phyloP scores from a whole-genome alignment of 108 stramenopile genomes.

The Parietichytrium sp. region DNA sequence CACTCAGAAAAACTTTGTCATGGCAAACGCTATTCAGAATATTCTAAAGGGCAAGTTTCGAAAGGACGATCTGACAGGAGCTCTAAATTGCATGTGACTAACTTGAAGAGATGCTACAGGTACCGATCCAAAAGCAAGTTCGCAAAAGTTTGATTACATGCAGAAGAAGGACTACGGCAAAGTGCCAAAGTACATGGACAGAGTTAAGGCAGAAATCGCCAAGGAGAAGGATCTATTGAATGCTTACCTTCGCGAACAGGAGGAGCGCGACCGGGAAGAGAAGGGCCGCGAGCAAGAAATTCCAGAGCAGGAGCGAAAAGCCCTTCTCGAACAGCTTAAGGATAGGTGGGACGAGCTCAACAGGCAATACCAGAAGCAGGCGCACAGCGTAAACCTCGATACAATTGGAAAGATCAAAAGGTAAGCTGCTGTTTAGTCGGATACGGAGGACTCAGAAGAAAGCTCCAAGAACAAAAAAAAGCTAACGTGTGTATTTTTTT shows the following conservation, averaged over 20 bases:
- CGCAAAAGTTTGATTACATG: constrained; percentile 56
- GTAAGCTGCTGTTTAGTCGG: constrained; percentile 67
- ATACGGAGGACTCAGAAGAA: constrained; percentile 69
- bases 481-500: too few relatives aligned
- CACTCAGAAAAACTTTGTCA: constrained; percentile 71
- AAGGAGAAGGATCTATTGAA: constrained; percentile 75
- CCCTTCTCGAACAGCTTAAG: constrained; percentile 69
- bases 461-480: too few relatives aligned
- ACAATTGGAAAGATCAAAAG: constrained; percentile 63
- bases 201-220: constrained; percentile 67
- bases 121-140: constrained; percentile 26
- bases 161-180: constrained; percentile 75
- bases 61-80: too few relatives aligned
- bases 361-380: constrained; percentile 66
- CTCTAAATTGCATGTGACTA: too few relatives aligned
- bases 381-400: constrained; percentile 68
- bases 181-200: constrained; percentile 70
- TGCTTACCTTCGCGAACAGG: constrained; percentile 67
- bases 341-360: constrained; percentile 75
- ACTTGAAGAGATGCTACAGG: too few relatives aligned
- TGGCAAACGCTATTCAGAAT: constrained; percentile 72
- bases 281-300: constrained; percentile 54
- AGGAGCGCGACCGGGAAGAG: constrained; percentile 44
- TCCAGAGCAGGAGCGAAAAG: constrained; percentile 64
- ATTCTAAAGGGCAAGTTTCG: constrained; percentile 61